Evolutionary conservation across 2,329 filamentous ascomycete genomes (phyloP), one percentile per base, ranked within the genome.

Genomic region (Hypoxylon rubiginosum): DNA sequence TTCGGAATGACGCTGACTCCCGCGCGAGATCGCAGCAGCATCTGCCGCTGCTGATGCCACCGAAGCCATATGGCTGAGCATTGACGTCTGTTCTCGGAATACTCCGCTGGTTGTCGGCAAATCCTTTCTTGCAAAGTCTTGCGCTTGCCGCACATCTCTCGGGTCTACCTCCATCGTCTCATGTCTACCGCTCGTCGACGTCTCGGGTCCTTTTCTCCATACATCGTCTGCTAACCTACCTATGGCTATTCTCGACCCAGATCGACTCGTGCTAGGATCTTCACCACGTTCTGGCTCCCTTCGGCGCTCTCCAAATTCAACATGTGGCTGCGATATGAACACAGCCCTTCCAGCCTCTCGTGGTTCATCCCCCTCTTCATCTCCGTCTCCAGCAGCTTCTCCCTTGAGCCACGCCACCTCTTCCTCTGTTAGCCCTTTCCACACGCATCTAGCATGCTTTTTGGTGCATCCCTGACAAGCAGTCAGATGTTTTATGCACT

Each of bases 391-490:
- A 21, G 71, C 63, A 2, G 63, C 60, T 58, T 79, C 78, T 39
- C 74, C 73, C 57, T 77, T 79, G 3, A 81, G 70, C 70, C 76
- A 74, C 2, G 74, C 73, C 28, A 82, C 74, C 64, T 97, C 94
- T 2, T 91, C 90, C 32, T 92, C 88, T 15, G 88, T 89, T n/a
- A 96, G 88, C 48, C 91, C 89, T 71, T 90, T 92, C 93, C 93
- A 97, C 13, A 89, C 90, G 77, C 93, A 97, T 73, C 94, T 94
- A 19, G 92, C 92, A 76, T 97, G 93, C 77, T 97, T 97, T 77
- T 92, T 94, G 0, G 93, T 97, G 78, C 93, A 97, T 21, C 92
- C 93, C 78, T 91, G 88, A 75, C 94, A 97, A 8, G 93, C 92
- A 0, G 93, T 97, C 41, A 96, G 83, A 68, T 97, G 92, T 79